phyloP scores from a whole-genome alignment of 352 stramenopile species.

The Thalassiosira mediterranea region DNA sequence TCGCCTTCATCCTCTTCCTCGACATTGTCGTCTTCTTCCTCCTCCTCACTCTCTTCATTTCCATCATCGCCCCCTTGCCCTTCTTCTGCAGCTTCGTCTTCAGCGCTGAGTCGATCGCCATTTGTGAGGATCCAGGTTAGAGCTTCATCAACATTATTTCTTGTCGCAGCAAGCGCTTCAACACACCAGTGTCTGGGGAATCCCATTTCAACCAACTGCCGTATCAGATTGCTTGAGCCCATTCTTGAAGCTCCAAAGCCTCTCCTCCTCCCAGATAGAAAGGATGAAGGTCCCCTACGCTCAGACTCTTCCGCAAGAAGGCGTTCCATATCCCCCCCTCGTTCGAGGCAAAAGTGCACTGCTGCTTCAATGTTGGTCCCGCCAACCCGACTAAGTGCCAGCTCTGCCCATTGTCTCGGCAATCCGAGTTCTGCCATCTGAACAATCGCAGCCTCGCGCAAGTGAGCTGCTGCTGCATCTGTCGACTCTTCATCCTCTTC shows the following conservation, averaged over 20 bases:
- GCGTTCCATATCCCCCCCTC: conserved; percentile 83
- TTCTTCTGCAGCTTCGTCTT: conserved; percentile 57
- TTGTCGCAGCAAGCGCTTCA: conserved; percentile 76
- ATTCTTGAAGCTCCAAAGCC: conserved; percentile 49
- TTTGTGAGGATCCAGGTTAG: conserved; percentile 85
- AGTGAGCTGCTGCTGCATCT: conserved; percentile 61
- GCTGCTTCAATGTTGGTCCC: conserved; percentile 84
- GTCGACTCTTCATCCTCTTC: conserved; percentile 43
- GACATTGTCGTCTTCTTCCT: conserved; percentile 55
- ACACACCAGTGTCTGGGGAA: conserved; percentile 83
- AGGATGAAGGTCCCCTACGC: conserved; percentile 44
- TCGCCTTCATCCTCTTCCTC: conserved; percentile 67
- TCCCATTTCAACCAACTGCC: conserved; percentile 80
- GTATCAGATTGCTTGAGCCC: conserved; percentile 71
- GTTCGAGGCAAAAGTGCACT: conserved; percentile 85
- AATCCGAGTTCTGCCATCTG: conserved; percentile 86
- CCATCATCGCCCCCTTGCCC: conserved; percentile 70
- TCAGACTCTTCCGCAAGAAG: conserved; percentile 79
- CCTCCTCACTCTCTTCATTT: conserved; percentile 59
- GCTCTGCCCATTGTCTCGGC: conserved; percentile 79
- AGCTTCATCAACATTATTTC: conserved; percentile 84
- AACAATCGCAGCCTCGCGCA: conserved; percentile 79
- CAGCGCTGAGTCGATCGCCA: conserved; percentile 71
- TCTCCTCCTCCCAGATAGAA: conserved; percentile 39
- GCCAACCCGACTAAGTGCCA: conserved; percentile 77